Base-by-base conservation (phyloP, 352 stramenopile genomes). In the Pythium phragmitis region DNA sequence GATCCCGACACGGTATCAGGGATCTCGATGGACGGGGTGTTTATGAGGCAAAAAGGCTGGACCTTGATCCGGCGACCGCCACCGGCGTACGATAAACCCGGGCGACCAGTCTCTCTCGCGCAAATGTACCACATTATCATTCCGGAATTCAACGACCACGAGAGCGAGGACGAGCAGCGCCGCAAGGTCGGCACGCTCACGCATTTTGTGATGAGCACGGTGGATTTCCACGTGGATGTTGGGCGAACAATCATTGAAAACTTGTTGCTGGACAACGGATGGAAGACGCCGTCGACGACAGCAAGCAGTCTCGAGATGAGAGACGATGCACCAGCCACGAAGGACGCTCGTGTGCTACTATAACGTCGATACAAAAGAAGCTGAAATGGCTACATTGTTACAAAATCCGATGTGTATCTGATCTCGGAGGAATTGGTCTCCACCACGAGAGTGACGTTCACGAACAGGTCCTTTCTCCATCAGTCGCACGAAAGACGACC, bases 1-100 rank as follows among this genome's bases (percentile, higher is more conserved):
- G 78, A 82, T 30, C 75, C 77, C 0, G 69, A 80, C 28, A 72
- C 72, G 53, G 75, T 85, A 56, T 73, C 64, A 0, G 75, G 70
- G 16, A 69, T 60, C 12, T 73, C 72, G 1, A 63, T 85, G 43
- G 68, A 76, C 2, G 75, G 73, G 33, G 65, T 88, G 3, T 67
- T 66, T 17, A 81, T 88, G 53, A 60, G 77, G 7, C 74, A 83
- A 57, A 69, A 74, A 50, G 75, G 73, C 7, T 88, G 73, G 68
- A 54, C 36, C 28, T 16, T 63, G 46, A 57, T 63, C 8, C 57
- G 57, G 4, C 45, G 43, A 12, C 39, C 57, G 9, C 57, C 57
- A 6, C 45, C 57, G 14, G 17, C 37, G 9, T 63, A 50, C 33
- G 23, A 43, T 8, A 19, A 36, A 16, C 19, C 34, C 8, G 57